Evolutionary conservation across 148 eudicot species (phyloP).

Genomic region (Selenicereus undatus): DNA sequence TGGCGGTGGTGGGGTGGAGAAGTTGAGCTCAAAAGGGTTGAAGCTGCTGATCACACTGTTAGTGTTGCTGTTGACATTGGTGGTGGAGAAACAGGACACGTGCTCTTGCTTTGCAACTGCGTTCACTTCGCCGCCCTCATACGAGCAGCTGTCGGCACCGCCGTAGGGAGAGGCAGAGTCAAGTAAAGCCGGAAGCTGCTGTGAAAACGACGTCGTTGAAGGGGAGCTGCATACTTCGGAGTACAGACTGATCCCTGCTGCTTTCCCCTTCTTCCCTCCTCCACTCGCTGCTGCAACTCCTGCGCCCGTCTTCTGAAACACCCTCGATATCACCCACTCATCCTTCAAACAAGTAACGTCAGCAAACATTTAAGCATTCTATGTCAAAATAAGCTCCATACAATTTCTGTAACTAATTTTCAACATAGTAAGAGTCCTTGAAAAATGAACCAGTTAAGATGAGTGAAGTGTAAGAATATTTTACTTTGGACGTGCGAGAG

Average conservation of each 20-base stretch:
- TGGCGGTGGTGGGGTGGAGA: constrained; percentile 20
- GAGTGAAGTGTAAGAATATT: too few relatives aligned
- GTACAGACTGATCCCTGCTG: constrained; percentile 23
- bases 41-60: constrained; percentile 24
- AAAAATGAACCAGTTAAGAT: too few relatives aligned
- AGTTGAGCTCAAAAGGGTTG: constrained; percentile 29
- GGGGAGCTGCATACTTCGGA: constrained; percentile 48
- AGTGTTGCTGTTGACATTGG: constrained; percentile 2
- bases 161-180: constrained; percentile 46
- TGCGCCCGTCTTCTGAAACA: constrained; percentile 50
- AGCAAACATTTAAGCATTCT: not conserved
- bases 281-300: constrained; percentile 3
- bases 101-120: constrained; percentile 41
- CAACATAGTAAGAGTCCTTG: too few relatives aligned
- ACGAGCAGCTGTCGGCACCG: constrained; percentile 45
- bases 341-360: constrained; percentile 33
- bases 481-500: constrained; percentile 76
- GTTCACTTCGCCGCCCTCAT: constrained; percentile 26
- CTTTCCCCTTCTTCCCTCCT: constrained; percentile 17
- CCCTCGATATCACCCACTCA: constrained; percentile 78
- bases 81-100: constrained; percentile 95
- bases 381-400: not conserved
- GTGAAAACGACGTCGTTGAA: constrained; percentile 50
- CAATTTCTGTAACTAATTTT: too few relatives aligned
- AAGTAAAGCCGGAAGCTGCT: constrained; percentile 64